phyloP scores from a whole-genome alignment of 2,329 filamentous ascomycete genomes.

The Periconia sp. region DNA sequence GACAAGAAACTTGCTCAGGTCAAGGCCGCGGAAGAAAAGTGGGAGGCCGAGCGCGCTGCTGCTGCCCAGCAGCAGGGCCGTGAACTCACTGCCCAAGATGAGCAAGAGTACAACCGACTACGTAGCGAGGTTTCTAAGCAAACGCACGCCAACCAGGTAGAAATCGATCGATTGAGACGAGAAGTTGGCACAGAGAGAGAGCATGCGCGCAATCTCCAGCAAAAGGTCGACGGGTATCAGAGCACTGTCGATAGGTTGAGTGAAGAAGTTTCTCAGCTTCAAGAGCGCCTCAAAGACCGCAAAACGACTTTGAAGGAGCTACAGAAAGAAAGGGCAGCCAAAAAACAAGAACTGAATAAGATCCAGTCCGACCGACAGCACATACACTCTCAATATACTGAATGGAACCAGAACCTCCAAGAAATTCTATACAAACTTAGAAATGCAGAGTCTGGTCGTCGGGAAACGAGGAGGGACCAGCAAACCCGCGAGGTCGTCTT shows the following conservation, averaged over 20 bases:
- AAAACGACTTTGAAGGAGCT: conserved; percentile 67
- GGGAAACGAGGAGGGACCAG: conserved; percentile 83
- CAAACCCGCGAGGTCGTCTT: conserved; percentile 80
- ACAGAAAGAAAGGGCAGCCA: conserved; percentile 76
- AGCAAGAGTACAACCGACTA: conserved; percentile 85
- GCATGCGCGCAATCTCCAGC: conserved; percentile 83
- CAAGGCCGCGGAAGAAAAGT: conserved; percentile 86
- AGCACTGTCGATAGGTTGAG: conserved; percentile 74
- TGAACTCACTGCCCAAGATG: conserved; percentile 80
- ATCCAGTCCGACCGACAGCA: conserved; percentile 33
- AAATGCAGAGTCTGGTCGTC: conserved; percentile 80
- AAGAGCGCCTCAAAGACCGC: conserved; percentile 66
- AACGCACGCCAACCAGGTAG: conserved; percentile 77
- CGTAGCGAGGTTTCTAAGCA: conserved; percentile 82
- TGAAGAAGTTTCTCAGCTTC: conserved; percentile 68
- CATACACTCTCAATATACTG: conserved; percentile 78
- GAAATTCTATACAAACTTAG: conserved; percentile 78
- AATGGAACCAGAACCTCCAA: conserved; percentile 88
- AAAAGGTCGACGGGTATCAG: conserved; percentile 79
- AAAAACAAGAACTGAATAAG: conserved; percentile 88
- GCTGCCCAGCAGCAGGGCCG: conserved; percentile 84
- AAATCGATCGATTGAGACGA: conserved; percentile 81
- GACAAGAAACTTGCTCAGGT: conserved; percentile 80
- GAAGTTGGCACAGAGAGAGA: conserved; percentile 91
- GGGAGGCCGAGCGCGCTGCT: conserved; percentile 84